Percentiles rank a stretch among this genome's conserved stretches.
Evolutionary conservation across 23 red algal genomes (phyloP).

Genomic region (Gracilariopsis chorda): DNA sequence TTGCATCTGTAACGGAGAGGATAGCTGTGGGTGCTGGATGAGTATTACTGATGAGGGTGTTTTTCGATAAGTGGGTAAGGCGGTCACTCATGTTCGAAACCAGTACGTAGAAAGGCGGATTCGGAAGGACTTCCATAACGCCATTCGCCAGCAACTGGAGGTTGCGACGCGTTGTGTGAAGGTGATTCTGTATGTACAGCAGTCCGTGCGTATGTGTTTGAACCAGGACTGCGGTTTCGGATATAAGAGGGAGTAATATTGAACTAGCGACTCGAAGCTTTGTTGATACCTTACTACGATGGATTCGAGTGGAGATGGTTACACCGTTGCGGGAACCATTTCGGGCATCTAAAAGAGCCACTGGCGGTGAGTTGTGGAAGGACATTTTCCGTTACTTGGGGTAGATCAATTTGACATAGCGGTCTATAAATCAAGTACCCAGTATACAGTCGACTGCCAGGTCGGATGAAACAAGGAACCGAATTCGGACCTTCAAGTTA

Average conservation of each 20-base stretch:
- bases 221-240: background rate
- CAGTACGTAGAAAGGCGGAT: too few species aligned
- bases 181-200: background rate
- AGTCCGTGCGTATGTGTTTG: background rate
- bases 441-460: background rate
- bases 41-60: background rate
- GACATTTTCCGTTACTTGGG: background rate
- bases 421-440: background rate
- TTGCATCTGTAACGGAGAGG: background rate
- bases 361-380: background rate
- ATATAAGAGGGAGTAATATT: background rate
- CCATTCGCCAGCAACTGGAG: too few species aligned
- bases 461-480: background rate
- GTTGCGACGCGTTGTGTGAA: background rate
- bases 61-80: background rate
- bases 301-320: too few species aligned
- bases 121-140: too few species aligned
- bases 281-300: too few species aligned
- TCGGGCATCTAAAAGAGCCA: background rate
- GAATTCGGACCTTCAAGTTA: background rate
- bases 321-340: background rate
- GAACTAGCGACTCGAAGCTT: background rate
- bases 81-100: background rate
- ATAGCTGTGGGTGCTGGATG: background rate
- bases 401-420: background rate